A percentile compares a stretch with the other conserved stretches of the same genome.
These are phyloP conservation scores for Elaeis guineensis DNA, from an alignment of 176 grass and related monocot genomes.

Conservation along the genomic window DNA sequence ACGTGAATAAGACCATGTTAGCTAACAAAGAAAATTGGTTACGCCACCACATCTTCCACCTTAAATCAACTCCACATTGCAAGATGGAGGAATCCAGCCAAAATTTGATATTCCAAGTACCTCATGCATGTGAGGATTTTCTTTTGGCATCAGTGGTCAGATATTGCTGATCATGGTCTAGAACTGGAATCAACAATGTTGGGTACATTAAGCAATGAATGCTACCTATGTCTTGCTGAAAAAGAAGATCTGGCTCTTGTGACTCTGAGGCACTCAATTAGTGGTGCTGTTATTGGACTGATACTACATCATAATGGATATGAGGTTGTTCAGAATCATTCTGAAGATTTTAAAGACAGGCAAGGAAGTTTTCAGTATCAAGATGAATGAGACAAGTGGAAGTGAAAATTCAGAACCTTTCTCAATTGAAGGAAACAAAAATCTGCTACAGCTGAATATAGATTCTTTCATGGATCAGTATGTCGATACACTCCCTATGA, in stretches of 20 bases:
- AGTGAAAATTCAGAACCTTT: conserved; percentile 28
- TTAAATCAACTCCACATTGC: too few species aligned
- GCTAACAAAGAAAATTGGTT: too few species aligned
- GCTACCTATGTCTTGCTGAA: conserved; percentile 21
- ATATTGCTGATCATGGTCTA: conserved; percentile 31
- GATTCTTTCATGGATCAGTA: conserved; percentile 11
- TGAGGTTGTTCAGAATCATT: conserved; percentile 20
- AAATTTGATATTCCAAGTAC: conserved; percentile 45
- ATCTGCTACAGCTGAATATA: conserved; percentile 22
- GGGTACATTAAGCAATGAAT: conserved; percentile 13
- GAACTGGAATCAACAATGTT: conserved; percentile 27
- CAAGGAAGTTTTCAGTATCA: conserved; percentile 74
- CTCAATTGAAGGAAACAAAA: conserved; percentile 33
- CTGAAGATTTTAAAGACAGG: conserved; percentile 62
- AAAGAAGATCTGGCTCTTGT: neutral
- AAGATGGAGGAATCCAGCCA: conserved; percentile 30
- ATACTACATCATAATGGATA: conserved; percentile 30
- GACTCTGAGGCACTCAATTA: conserved; percentile 4
- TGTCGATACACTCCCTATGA: neutral
- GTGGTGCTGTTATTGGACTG: conserved; percentile 42
- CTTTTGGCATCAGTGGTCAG: conserved; percentile 40
- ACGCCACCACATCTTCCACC: too few species aligned
- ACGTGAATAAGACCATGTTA: too few species aligned
- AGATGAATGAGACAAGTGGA: conserved; percentile 40
- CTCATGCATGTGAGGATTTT: conserved; percentile 48